Evolutionary conservation across 306 rosid species (phyloP).

Genomic region (Quercus cerris): DNA sequence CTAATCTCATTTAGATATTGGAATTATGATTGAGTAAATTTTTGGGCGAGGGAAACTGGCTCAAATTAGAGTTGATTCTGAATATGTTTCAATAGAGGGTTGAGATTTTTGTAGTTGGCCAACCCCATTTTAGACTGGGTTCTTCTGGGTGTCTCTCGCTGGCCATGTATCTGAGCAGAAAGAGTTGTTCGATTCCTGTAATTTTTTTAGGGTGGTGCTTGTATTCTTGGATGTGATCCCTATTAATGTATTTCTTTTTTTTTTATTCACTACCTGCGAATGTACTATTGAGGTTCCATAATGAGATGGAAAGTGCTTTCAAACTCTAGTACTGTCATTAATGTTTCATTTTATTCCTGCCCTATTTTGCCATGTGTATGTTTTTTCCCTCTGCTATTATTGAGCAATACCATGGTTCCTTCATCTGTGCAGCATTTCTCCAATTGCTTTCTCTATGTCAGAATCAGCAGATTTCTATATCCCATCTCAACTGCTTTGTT

Average conservation of each 20-base stretch:
- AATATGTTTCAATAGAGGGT: conserved; percentile 9
- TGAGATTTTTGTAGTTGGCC: conserved; percentile 34
- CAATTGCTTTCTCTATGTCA: no score
- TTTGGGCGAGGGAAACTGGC: conserved; percentile 26
- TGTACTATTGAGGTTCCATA: conserved; percentile 16
- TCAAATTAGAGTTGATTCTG: conserved; percentile 28
- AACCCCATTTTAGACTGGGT: conserved; percentile 60
- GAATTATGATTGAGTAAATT: conserved; percentile 14
- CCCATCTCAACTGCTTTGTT: no score
- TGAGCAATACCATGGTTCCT: no score
- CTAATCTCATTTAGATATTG: conserved; percentile 64
- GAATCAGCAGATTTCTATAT: no score
- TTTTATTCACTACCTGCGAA: conserved; percentile 26
- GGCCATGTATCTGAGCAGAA: conserved; percentile 25
- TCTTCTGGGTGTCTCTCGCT: conserved; percentile 34
- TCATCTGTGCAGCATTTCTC: no score
- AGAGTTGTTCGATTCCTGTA: conserved; percentile 38
- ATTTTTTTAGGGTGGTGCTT: conserved; percentile 24
- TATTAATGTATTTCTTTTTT: conserved; percentile 19
- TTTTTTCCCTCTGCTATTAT: no score
- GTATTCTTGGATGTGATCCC: conserved; percentile 38
- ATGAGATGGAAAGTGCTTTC: conserved; percentile 19
- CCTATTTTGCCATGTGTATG: not conserved
- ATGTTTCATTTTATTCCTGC: not conserved
- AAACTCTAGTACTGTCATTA: not conserved